Base-by-base conservation (phyloP, 768 basidiomycete genomes). In the Podaxis sp. region DNA sequence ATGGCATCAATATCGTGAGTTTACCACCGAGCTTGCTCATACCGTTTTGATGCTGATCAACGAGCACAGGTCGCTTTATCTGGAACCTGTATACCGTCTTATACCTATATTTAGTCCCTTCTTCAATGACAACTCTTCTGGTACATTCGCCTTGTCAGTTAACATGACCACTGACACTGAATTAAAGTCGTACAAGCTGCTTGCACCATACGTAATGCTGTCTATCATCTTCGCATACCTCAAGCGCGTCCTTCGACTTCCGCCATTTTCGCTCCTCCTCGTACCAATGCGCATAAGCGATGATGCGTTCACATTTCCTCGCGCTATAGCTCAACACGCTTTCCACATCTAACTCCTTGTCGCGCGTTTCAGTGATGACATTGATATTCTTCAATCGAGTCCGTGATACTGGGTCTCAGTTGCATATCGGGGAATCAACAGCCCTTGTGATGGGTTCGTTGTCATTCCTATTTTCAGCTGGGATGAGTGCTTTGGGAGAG, bases 61-160 rank as follows among this genome's bases (percentile, higher is more conserved):
- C 33, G 13, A 22, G 6, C 4, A 36, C 30, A 88, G 86, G 17
- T 91, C 90, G 2, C 95, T 95, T 74, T 95, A 95, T 72, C 80
- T 95, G 20, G 91, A 88, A 44, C 93, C 93, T 2, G 93, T 95
- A 7, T 95, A 93, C 68, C 88, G 93, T 17, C 80, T 95, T 15
- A 88, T 95, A 65, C 91, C 93, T 0, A 82, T 92, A 54, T 95
- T 95, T 72, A 90, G 82, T 65, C 93, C 93, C 0, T 94, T 94
- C 74, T 80, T 90, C 63, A n/a, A 94, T 94, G 93, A 82, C 88
- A 0, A 71, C 83, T 3, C 79, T 92, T 22, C 74, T 93, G 65
- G 89, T 90, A 58, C 17, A 79, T 69, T n/a, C 28, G 3, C 38
- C 37, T 37, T 41, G 17, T 44, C 2, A 11, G 56, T 63, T 33